Evolutionary conservation across 306 rosid species (phyloP).

Genomic region (Senna tora): DNA sequence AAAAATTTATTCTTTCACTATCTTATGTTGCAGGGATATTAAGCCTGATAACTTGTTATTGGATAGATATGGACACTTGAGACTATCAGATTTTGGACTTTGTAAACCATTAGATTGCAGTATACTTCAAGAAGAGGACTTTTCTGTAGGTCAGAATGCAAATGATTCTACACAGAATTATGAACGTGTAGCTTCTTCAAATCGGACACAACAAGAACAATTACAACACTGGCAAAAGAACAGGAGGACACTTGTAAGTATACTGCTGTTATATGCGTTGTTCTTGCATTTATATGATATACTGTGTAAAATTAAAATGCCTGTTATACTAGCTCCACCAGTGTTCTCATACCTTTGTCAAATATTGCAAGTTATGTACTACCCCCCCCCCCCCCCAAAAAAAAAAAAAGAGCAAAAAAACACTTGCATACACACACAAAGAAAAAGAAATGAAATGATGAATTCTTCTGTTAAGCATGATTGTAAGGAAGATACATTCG

Average conservation of each 20-base stretch:
- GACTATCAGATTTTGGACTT: constrained; percentile 92
- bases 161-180: constrained; percentile 64
- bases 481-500: background rate
- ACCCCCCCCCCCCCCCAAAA: background rate
- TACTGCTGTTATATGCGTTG: background rate
- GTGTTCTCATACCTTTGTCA: background rate
- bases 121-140: constrained; percentile 67
- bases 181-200: constrained; percentile 62
- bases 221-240: constrained; percentile 95
- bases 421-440: background rate
- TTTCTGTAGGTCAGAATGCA: constrained; percentile 47
- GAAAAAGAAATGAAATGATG: background rate
- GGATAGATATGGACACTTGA: constrained; percentile 90
- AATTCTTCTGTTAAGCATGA: background rate
- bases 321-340: background rate
- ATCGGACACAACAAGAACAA: constrained; percentile 94
- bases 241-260: constrained; percentile 89
- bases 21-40: constrained; percentile 75
- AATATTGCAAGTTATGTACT: background rate
- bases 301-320: background rate
- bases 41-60: constrained; percentile 94
- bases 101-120: constrained; percentile 97
- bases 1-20: constrained; percentile 21
- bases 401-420: background rate
- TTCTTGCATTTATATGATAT: background rate